These are phyloP conservation scores for Aspergillus persii DNA, from an alignment of 2,329 filamentous ascomycete species.

Conservation along the genomic window DNA sequence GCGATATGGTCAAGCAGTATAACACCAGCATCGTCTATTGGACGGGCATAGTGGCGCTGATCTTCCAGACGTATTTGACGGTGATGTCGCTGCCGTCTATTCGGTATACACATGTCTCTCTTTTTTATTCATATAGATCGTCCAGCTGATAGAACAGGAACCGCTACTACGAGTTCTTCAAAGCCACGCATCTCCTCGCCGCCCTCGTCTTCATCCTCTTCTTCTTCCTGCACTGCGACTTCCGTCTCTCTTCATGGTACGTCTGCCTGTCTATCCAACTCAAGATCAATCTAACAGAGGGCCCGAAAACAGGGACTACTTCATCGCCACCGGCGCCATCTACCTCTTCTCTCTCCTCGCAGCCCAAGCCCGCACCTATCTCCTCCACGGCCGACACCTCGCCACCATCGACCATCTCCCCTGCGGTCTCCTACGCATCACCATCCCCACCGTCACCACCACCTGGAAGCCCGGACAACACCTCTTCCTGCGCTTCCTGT, in stretches of 20 bases:
- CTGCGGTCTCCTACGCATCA: slow-evolving; percentile 44
- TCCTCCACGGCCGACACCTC: slow-evolving; percentile 51
- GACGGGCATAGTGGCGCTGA: slow-evolving; percentile 55
- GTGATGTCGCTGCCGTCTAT: slow-evolving; percentile 53
- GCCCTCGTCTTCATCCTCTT: slow-evolving; percentile 57
- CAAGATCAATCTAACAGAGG: background rate
- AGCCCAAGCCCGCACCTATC: slow-evolving; percentile 46
- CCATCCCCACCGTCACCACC: slow-evolving; percentile 42
- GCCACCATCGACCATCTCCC: slow-evolving; percentile 45
- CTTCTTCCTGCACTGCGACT: slow-evolving; percentile 62
- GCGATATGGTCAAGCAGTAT: slow-evolving; percentile 50
- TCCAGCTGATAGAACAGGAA: slow-evolving; percentile 39
- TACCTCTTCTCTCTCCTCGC: slow-evolving; percentile 51
- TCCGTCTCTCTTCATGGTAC: slow-evolving; percentile 54
- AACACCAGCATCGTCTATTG: slow-evolving; percentile 50
- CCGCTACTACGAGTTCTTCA: slow-evolving; percentile 61
- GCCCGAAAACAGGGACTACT: slow-evolving; percentile 52
- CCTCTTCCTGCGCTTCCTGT: slow-evolving; percentile 53
- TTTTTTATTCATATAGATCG: background rate
- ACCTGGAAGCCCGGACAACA: slow-evolving; percentile 56
- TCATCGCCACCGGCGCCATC: slow-evolving; percentile 55
- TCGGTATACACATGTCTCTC: slow-evolving; percentile 35
- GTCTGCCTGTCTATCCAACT: slow-evolving; percentile 1
- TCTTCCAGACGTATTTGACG: slow-evolving; percentile 56
- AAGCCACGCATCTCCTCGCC: slow-evolving; percentile 53